These are phyloP conservation scores for Claviceps fusiformis DNA, from an alignment of 2,329 filamentous ascomycete genomes.

Conservation along the genomic window DNA sequence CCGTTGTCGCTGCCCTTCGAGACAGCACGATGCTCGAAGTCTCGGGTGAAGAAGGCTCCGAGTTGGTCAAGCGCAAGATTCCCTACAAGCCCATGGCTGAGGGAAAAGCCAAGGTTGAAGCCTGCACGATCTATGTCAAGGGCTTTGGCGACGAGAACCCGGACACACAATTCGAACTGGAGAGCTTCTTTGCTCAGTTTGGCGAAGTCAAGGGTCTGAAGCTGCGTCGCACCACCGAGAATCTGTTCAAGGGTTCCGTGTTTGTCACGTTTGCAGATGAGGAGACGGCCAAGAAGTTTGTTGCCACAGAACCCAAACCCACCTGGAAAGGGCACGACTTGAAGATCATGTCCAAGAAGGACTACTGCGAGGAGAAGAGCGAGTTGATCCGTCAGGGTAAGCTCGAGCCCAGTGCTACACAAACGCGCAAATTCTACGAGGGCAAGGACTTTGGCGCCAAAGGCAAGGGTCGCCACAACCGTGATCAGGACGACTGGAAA, in stretches of 20 bases:
- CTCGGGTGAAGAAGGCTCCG: slow-evolving; percentile 56
- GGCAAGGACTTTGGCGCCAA: slow-evolving; percentile 24
- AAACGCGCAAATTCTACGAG: slow-evolving; percentile 34
- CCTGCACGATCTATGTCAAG: slow-evolving; percentile 78
- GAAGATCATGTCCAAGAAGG: slow-evolving; percentile 74
- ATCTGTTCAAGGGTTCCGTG: slow-evolving; percentile 86
- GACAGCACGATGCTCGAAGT: slow-evolving; percentile 62
- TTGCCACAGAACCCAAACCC: slow-evolving; percentile 66
- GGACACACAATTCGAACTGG: slow-evolving; percentile 82
- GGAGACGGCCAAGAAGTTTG: slow-evolving; percentile 67
- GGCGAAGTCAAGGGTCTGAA: slow-evolving; percentile 72
- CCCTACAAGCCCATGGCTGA: slow-evolving; percentile 47
- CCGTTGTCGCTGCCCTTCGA: slow-evolving; percentile 71
- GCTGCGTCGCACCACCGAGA: slow-evolving; percentile 61
- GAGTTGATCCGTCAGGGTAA: slow-evolving; percentile 58
- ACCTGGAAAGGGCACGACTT: slow-evolving; percentile 72
- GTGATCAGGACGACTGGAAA: slow-evolving; percentile 48
- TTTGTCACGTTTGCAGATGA: slow-evolving; percentile 84
- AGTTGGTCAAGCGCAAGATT: slow-evolving; percentile 64
- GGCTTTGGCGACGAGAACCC: slow-evolving; percentile 79
- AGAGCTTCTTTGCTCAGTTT: slow-evolving; percentile 75
- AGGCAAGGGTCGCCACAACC: slow-evolving; percentile 20
- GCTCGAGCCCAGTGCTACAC: slow-evolving; percentile 41
- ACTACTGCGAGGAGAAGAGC: slow-evolving; percentile 69
- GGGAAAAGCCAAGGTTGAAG: slow-evolving; percentile 52